Evolutionary conservation across 2,329 filamentous ascomycete species (phyloP), one percentile per base, ranked within the genome.

Genomic region (Pseudogymnoascus sp.): DNA sequence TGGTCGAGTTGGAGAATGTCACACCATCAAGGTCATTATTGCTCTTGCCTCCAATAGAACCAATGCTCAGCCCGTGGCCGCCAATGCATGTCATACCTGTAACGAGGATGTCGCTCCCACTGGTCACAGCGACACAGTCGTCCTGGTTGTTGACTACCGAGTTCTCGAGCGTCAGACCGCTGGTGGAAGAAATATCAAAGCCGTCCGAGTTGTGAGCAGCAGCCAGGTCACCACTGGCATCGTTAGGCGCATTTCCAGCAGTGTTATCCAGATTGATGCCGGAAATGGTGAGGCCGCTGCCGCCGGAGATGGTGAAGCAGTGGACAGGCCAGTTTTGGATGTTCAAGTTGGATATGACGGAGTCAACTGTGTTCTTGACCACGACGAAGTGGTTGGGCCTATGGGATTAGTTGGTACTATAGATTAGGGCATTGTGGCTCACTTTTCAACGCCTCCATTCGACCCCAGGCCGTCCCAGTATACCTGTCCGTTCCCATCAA

Each of bases 351-450:
- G 70, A 73, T 70, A 84, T 82, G 30, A 68, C 71, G 4, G 81
- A 83, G 59, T 75, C 70, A 35, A 71, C 80, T 61, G 86, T 67
- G 61, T 72, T 74, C 68, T 85, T 79, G 5, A 77, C 76, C 60
- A 74, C 76, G 76, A 85, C 85, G 74, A 86, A 83, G 43, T 50
- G 43, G 75, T 86, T 82, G 65, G 85, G 85, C 78, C 88, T 87
- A 73, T 79, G 79, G 69, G 18, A 7, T 38, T 38, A 35, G 57
- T 28, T 11, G 18, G 5, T 35, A 28, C 22, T 38, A 7, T 2
- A 18, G 6, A 11, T 11, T 6, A 35, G n/a, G 30, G 9, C 38
- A 38, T 2, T 16, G 6, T 30, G 38, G 6, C 32, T 35, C 16
- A 35, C 43, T 50, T 32, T 2, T 14, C n/a, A 30, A 50, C 65